Evolutionary conservation across 768 basidiomycete species (phyloP), one percentile per base, ranked within the genome.

Genomic region (Pleurotus tuber-regium): DNA sequence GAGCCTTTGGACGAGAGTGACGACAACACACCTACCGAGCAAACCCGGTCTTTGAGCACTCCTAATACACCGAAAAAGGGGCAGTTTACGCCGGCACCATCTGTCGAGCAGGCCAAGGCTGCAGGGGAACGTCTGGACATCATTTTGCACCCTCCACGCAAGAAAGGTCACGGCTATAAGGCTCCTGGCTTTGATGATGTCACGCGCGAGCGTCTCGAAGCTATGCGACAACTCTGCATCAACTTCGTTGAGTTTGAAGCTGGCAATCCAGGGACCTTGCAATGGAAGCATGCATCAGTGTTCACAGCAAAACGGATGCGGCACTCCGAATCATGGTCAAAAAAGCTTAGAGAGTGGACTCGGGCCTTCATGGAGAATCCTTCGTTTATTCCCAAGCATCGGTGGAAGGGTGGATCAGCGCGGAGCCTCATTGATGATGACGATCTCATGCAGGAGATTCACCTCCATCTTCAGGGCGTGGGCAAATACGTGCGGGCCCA

Each of bases 321-420:
- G 8, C 47, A 51, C 4, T 28, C 29, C 3, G 25, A 35, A 23
- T 6, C 7, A 8, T 14, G 14, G 5, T 56, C 57, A 12, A 38
- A 53, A 16, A 54, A 39, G 10, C 51, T 65, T 4, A 54, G 55
- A 10, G 51, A 54, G 9, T 64, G 61, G 60, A 52, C 60, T 8
- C 43, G 52, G 4, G 57, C 49, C 28, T 63, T 55, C 52, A 52
- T 63, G 11, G 23, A 4, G 1, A 56, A 63, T 47, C 46, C 49
- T 6, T 51, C 63, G 25, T 52, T 43, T 36, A 30, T 56, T 40
- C 39, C 39, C 39, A 21, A 40, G 12, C 19, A 19, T 40, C 9
- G 9, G 19, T 40, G 39, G 39, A 14, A 40, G 14, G 14, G 12
- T 14, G 39, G 39, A 14, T 40, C 9, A 40, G 19, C 10, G 9